Evolutionary conservation across 2,329 filamentous ascomycete species (phyloP).

Genomic region (Trichoderma lentiforme): DNA sequence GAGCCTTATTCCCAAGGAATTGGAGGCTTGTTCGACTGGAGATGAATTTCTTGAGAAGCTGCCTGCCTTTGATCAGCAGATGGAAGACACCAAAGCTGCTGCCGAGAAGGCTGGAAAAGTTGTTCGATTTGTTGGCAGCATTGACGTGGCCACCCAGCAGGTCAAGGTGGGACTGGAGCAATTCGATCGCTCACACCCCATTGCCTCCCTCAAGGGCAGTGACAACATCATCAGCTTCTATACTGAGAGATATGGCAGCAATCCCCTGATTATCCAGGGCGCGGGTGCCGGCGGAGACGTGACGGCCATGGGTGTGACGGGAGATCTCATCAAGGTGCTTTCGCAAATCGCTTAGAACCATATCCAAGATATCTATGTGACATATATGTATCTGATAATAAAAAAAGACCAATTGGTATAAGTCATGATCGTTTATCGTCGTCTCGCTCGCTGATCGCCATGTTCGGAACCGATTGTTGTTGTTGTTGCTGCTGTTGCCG

Average conservation of each 20-base stretch:
- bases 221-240: slow-evolving; percentile 99
- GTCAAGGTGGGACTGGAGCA: slow-evolving; percentile 92
- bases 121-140: slow-evolving; percentile 88
- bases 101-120: slow-evolving; percentile 88
- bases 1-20: slow-evolving; percentile 83
- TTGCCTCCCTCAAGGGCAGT: slow-evolving; percentile 91
- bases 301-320: slow-evolving; percentile 96
- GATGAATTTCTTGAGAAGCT: slow-evolving; percentile 83
- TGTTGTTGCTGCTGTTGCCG: neutral
- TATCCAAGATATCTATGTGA: neutral
- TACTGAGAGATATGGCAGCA: slow-evolving; percentile 87
- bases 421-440: neutral
- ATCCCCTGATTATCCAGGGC: slow-evolving; percentile 91
- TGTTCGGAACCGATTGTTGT: neutral
- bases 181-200: slow-evolving; percentile 83
- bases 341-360: slow-evolving; percentile 56
- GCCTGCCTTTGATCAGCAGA: slow-evolving; percentile 78
- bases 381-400: neutral
- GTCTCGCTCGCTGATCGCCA: neutral
- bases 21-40: slow-evolving; percentile 72
- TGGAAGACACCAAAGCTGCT: slow-evolving; percentile 83
- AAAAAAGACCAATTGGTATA: neutral
- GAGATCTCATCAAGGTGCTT: slow-evolving; percentile 85
- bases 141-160: slow-evolving; percentile 74
- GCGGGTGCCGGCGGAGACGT: slow-evolving; percentile 92